These are phyloP conservation scores for Nemania diffusa DNA, from an alignment of 2,329 filamentous ascomycete species.

Conservation along the genomic window DNA sequence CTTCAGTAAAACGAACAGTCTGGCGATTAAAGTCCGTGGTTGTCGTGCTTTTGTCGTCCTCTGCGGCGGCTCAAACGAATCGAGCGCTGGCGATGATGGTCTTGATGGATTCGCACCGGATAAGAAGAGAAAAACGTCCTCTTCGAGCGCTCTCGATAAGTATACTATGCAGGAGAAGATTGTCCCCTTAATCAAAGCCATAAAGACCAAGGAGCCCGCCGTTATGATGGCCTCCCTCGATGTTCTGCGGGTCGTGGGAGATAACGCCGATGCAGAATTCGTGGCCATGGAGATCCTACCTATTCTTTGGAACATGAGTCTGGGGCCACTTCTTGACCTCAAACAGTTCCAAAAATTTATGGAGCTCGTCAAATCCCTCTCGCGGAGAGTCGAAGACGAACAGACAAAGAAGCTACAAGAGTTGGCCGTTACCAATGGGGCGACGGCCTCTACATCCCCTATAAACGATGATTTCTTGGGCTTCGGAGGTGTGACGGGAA, in stretches of 20 bases:
- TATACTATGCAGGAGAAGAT: constrained; percentile 99
- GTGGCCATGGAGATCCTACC: constrained; percentile 91
- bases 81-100: constrained; percentile 70
- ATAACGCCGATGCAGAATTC: constrained; percentile 86
- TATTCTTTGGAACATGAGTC: constrained; percentile 88
- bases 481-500: constrained; percentile 74
- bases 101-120: constrained; percentile 74
- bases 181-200: constrained; percentile 86
- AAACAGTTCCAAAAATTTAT: constrained; percentile 91
- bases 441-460: constrained; percentile 58
- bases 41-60: constrained; percentile 90
- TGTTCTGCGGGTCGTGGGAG: constrained; percentile 85
- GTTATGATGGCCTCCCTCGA: constrained; percentile 95
- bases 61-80: constrained; percentile 77
- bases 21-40: constrained; percentile 93
- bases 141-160: constrained; percentile 88
- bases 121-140: constrained; percentile 70
- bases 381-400: constrained; percentile 84
- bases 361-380: constrained; percentile 84
- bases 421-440: constrained; percentile 68
- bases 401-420: constrained; percentile 90
- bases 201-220: constrained; percentile 97
- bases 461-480: constrained; percentile 75
- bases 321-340: constrained; percentile 88
- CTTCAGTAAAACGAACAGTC: constrained; percentile 91